Evolutionary conservation across 306 rosid species (phyloP), one percentile per base, ranked within the genome.

Genomic region (Lathyrus tuberosus): DNA sequence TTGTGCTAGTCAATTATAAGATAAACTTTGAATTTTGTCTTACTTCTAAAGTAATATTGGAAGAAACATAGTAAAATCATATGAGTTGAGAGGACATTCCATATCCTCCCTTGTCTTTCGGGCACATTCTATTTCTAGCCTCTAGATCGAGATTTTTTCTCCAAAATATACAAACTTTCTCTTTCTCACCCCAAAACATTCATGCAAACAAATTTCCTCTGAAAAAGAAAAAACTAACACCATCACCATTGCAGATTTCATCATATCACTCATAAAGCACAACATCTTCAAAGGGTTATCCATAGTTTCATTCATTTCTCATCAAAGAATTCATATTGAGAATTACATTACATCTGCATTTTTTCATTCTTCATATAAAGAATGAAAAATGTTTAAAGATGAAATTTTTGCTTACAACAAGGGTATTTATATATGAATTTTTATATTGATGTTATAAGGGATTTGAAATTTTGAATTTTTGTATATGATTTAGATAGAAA

Each of bases 121-220:
- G 83, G 2, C 22, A 57, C 70, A 52, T 33, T 35, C 51, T 68
- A 52, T 78, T 85, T 71, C 47, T 49, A 78, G 67, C 89, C 92
- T 79, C 87, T 46, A 37, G n/a, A 56, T 63, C 20, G 74, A 83
- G 90, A 85, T 22, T 65, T 83, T 84, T 76, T 76, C 93, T 83
- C 86, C 73, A 41, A 70, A 44, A 10, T 65, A 59, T 73, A 72
- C 77, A 56, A 80, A 69, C 67, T 76, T 67, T 62, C 66, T 67
- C 85, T 72, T 17, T 65, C 76, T 65, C 51, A 31, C 43, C 75
- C 72, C 69, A 65, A 64, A 42, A 10, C 3, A 26, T 28, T 72
- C 74, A 58, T 10, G 16, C 44, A 51, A 76, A 69, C 74, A 54
- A 33, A 18, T 38, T 65, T 51, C 28, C 61, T 30, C 42, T 47